Percentiles rank a stretch among this genome's conserved stretches.
These are phyloP conservation scores for Strobilomyces confusus DNA, from an alignment of 768 basidiomycete species.

Conservation along the genomic window DNA sequence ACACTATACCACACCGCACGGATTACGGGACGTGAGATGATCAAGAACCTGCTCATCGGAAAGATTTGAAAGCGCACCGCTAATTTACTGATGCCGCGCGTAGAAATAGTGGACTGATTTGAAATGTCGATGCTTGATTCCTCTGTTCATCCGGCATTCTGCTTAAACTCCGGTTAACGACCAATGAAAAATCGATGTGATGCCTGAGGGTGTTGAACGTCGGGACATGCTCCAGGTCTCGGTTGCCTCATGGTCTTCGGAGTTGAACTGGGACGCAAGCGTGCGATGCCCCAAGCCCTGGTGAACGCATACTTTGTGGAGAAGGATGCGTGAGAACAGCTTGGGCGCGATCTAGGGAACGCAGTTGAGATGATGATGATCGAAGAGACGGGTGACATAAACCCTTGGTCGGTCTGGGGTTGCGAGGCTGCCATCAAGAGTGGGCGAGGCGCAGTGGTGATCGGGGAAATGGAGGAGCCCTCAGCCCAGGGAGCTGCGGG, in stretches of 20 bases:
- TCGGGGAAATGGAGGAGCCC: not conserved
- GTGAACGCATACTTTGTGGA: not conserved
- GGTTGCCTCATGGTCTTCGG: not conserved
- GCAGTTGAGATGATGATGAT: not conserved
- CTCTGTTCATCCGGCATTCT: not conserved
- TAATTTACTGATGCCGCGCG: too few species aligned
- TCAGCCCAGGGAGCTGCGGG: conserved; percentile 3
- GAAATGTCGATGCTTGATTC: not conserved
- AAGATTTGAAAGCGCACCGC: conserved; percentile 60
- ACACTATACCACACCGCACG: conserved; percentile 76
- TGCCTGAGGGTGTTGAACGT: not conserved
- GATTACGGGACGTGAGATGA: conserved; percentile 81
- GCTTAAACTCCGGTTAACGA: not conserved
- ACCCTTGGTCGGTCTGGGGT: not conserved
- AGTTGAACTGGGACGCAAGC: not conserved
- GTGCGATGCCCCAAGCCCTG: not conserved
- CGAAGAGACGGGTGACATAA: not conserved
- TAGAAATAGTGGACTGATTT: too few species aligned
- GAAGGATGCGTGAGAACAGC: not conserved
- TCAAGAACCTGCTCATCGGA: conserved; percentile 73
- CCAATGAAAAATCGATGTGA: not conserved
- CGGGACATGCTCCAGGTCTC: not conserved
- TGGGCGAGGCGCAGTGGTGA: too few species aligned
- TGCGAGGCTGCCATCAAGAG: not conserved
- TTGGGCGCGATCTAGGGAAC: not conserved